Evolutionary conservation across 768 basidiomycete genomes (phyloP).

Genomic region (Tubosaeta brunneosetosa): DNA sequence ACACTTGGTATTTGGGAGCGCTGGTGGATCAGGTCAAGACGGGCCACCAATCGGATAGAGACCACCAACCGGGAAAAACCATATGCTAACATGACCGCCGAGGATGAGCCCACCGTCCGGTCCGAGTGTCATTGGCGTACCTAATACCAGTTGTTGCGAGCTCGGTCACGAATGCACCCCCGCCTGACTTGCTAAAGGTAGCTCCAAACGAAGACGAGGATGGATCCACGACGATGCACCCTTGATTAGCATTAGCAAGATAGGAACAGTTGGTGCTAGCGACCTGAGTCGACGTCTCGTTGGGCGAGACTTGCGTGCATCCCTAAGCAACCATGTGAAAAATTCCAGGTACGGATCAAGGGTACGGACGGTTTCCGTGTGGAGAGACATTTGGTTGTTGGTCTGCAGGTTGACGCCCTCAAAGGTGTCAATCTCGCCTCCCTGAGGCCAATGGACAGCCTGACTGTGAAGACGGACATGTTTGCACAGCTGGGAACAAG

Average conservation of each 20-base stretch:
- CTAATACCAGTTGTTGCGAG: constrained; percentile 61
- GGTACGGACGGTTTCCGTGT: constrained; percentile 49
- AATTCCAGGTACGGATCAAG: neutral
- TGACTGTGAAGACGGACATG: constrained; percentile 30
- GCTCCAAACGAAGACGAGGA: constrained; percentile 56
- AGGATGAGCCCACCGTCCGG: neutral
- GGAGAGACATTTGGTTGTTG: constrained; percentile 69
- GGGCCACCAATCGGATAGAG: neutral
- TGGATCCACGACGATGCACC: constrained; percentile 60
- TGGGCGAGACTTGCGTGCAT: constrained; percentile 47
- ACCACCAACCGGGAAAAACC: constrained; percentile 29
- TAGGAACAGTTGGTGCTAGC: constrained; percentile 59
- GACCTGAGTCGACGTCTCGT: constrained; percentile 48
- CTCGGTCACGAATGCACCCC: constrained; percentile 75
- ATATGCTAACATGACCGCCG: constrained; percentile 17
- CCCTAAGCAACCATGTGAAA: constrained; percentile 29
- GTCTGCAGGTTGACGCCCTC: constrained; percentile 72
- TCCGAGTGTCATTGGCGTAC: constrained; percentile 34
- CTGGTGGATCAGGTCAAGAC: constrained; percentile 10
- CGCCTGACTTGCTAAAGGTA: constrained; percentile 59
- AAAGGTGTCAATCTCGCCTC: constrained; percentile 75
- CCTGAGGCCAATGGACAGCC: constrained; percentile 55
- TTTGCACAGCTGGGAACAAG: neutral
- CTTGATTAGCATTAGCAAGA: constrained; percentile 51
- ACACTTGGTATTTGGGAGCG: constrained; percentile 42